Evolutionary conservation across 495 filamentous ascomycete species (phyloP).

Genomic region (Neurospora hispaniola): DNA sequence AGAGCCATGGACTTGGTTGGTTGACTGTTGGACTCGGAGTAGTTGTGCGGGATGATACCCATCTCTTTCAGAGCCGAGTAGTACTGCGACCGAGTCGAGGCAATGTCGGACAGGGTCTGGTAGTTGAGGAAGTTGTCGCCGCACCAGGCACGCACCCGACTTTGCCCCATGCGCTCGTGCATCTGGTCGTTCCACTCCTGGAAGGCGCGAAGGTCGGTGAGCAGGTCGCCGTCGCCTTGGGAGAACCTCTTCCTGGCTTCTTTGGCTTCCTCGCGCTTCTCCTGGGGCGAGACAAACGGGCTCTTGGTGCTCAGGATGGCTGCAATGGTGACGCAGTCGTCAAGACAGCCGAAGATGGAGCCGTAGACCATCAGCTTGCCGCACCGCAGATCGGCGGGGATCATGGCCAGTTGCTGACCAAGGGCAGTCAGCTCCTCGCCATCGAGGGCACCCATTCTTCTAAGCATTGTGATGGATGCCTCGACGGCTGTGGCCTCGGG

Average conservation of each 20-base stretch:
- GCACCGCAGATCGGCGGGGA: constrained; percentile 86
- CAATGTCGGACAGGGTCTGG: constrained; percentile 76
- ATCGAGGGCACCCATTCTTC: constrained; percentile 79
- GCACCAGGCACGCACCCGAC: constrained; percentile 67
- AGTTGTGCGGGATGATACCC: constrained; percentile 52
- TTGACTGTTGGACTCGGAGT: constrained; percentile 25
- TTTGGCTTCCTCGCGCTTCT: constrained; percentile 72
- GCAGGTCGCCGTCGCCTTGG: constrained; percentile 68
- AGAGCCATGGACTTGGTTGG: constrained; percentile 39
- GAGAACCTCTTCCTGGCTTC: constrained; percentile 67
- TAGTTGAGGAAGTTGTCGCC: constrained; percentile 77
- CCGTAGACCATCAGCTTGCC: constrained; percentile 95
- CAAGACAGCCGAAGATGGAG: constrained; percentile 82
- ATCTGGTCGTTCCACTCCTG: constrained; percentile 66
- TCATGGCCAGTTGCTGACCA: constrained; percentile 82
- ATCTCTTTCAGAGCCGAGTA: constrained; percentile 76
- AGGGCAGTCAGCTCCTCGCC: constrained; percentile 79
- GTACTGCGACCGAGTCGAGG: constrained; percentile 76
- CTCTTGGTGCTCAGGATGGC: constrained; percentile 75
- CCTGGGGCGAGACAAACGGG: constrained; percentile 73
- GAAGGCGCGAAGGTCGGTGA: constrained; percentile 77
- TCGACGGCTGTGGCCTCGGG: constrained; percentile 77
- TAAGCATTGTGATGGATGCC: constrained; percentile 65
- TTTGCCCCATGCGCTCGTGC: constrained; percentile 39
- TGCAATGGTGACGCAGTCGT: constrained; percentile 80